Conservation (phyloP, 768 basidiomycete genomes). For the Boletus patriciae region DNA sequence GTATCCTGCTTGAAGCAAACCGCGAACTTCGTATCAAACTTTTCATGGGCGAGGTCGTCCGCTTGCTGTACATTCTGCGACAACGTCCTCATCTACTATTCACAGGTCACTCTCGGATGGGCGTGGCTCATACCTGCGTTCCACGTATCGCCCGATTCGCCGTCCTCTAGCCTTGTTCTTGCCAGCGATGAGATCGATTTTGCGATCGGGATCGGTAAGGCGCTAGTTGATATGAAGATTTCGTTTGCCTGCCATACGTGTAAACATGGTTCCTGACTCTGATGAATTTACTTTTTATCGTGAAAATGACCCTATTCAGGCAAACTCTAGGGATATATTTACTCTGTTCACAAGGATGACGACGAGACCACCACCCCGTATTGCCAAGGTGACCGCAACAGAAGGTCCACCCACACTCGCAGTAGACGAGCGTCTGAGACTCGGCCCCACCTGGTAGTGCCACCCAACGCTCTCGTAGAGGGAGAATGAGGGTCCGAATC, state of each 20-base stretch:
- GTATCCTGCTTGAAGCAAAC: constrained; percentile 60
- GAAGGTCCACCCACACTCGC: no score
- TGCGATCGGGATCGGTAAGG: constrained; percentile 67
- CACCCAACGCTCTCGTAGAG: no score
- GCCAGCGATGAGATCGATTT: constrained; percentile 73
- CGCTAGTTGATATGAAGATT: constrained; percentile 67
- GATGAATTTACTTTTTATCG: not conserved
- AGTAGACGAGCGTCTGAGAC: no score
- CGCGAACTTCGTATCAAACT: constrained; percentile 72
- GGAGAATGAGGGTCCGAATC: not conserved
- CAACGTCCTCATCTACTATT: not conserved
- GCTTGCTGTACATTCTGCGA: not conserved
- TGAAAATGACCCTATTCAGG: not conserved
- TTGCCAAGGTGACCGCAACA: no score
- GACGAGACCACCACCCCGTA: no score
- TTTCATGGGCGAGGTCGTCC: constrained; percentile 66
- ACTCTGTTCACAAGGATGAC: no score
- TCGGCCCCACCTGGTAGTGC: no score
- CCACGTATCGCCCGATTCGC: constrained; percentile 61
- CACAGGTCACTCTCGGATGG: constrained; percentile 78
- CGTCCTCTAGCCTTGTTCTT: constrained; percentile 40
- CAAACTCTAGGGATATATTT: not conserved
- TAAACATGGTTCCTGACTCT: not conserved
- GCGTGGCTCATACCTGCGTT: constrained; percentile 84
- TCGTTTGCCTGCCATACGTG: constrained; percentile 49